Evolutionary conservation across 805 yeast genomes (phyloP).

Genomic region (Nakazawaea wyomingensis): DNA sequence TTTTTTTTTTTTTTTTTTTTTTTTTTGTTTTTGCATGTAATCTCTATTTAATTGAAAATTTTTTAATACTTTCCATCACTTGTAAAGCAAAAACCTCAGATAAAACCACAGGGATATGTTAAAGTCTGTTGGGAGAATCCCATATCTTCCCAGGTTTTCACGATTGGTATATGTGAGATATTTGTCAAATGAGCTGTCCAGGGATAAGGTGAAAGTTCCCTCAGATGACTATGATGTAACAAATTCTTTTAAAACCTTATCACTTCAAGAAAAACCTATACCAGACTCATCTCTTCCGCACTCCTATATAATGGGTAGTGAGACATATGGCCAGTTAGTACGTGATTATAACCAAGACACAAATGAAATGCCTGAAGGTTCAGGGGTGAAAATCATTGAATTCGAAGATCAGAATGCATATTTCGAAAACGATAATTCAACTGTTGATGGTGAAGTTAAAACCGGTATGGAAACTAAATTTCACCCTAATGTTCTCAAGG

Average conservation of each 20-base stretch:
- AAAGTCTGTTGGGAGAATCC: not conserved
- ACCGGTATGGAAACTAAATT: constrained; percentile 50
- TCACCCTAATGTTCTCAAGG: constrained; percentile 51
- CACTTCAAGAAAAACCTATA: constrained; percentile 19
- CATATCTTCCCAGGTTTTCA: not conserved
- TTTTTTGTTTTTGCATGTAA: too few relatives aligned
- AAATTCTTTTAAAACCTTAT: constrained; percentile 12
- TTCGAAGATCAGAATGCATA: constrained; percentile 9
- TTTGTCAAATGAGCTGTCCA: not conserved
- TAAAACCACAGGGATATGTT: not conserved
- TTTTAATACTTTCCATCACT: too few relatives aligned
- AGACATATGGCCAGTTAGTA: constrained; percentile 38
- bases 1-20: too few relatives aligned
- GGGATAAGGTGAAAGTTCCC: constrained; percentile 10
- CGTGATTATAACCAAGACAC: constrained; percentile 30
- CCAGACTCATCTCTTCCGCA: constrained; percentile 23
- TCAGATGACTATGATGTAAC: constrained; percentile 22
- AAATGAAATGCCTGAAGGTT: constrained; percentile 18
- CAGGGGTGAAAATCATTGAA: constrained; percentile 8
- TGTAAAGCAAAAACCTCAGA: too few relatives aligned
- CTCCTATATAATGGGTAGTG: constrained; percentile 32
- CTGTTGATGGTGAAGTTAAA: constrained; percentile 22
- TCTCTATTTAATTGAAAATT: too few relatives aligned
- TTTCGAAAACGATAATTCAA: not conserved
- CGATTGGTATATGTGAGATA: not conserved